These are phyloP conservation scores for Diversispora eburnea DNA, from an alignment of 192 early-diverging fungal species.

Conservation along the genomic window DNA sequence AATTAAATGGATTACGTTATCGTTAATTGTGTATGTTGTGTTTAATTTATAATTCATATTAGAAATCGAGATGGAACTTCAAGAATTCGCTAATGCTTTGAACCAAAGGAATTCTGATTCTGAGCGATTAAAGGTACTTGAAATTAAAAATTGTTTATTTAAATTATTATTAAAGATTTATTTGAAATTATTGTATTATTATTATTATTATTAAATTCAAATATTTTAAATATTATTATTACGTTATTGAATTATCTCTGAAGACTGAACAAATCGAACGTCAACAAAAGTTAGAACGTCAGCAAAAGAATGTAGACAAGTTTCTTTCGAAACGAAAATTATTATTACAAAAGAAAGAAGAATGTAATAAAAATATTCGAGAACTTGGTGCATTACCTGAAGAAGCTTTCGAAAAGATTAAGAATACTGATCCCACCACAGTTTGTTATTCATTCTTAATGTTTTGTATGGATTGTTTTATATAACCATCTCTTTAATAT, in stretches of 20 bases:
- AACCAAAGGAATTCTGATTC: constrained; percentile 32
- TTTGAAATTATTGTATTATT: background rate
- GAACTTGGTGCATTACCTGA: constrained; percentile 95
- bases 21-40: background rate
- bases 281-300: constrained; percentile 44
- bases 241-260: no score
- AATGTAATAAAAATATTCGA: constrained; percentile 79
- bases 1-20: background rate
- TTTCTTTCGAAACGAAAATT: constrained; percentile 68
- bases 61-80: constrained; percentile 43
- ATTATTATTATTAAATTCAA: background rate
- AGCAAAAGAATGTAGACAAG: constrained; percentile 67
- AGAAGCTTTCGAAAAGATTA: constrained; percentile 78
- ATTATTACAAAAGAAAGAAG: constrained; percentile 81
- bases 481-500: background rate
- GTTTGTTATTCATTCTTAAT: constrained; percentile 32
- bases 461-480: background rate
- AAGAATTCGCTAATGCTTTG: constrained; percentile 20
- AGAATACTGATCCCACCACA: constrained; percentile 43
- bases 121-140: constrained; percentile 34
- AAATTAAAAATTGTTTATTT: constrained; percentile 14
- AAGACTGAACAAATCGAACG: constrained; percentile 51
- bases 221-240: no score
- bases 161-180: background rate
- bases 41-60: background rate